phyloP scores from a whole-genome alignment of 140 eudicot genomes.

The Bidens hawaiensis region DNA sequence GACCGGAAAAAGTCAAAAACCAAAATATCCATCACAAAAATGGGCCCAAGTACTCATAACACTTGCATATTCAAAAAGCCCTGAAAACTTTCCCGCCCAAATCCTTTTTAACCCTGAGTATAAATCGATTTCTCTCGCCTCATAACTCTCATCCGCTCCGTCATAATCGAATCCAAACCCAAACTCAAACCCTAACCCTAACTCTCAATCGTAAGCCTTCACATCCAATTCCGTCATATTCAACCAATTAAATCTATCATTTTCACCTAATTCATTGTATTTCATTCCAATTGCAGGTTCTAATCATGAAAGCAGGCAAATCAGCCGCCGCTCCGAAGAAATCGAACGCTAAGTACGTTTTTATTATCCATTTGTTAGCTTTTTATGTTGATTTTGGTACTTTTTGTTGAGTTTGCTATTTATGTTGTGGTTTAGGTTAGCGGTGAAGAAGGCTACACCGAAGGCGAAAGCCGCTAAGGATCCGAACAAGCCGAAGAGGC shows the following conservation, averaged over 20 bases:
- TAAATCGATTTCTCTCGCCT: background rate
- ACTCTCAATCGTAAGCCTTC: too few relatives aligned
- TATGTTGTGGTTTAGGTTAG: conserved; percentile 35
- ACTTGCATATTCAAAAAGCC: conserved; percentile 1
- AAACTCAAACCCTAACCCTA: conserved; percentile 33
- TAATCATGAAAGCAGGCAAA: conserved; percentile 62
- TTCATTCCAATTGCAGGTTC: conserved; percentile 11
- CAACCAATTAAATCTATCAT: background rate
- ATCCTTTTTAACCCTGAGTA: background rate
- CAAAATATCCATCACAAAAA: too few relatives aligned
- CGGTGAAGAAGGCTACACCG: conserved; percentile 57
- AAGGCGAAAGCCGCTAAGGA: conserved; percentile 65
- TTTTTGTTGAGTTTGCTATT: background rate
- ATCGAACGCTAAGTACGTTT: conserved; percentile 43
- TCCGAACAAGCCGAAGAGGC: conserved; percentile 95
- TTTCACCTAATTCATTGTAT: conserved; percentile 9
- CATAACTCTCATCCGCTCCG: background rate
- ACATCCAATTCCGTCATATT: background rate
- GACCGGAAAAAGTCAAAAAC: too few relatives aligned
- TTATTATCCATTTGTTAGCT: background rate
- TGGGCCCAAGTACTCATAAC: background rate
- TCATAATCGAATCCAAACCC: conserved; percentile 3
- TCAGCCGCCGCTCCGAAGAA: conserved; percentile 41
- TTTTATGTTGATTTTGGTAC: background rate
- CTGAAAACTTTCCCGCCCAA: conserved; percentile 30